Percentiles rank a stretch among this genome's conserved stretches.
Conservation (phyloP, 495 filamentous ascomycete genomes). For the Astrocystis sublimbata region DNA sequence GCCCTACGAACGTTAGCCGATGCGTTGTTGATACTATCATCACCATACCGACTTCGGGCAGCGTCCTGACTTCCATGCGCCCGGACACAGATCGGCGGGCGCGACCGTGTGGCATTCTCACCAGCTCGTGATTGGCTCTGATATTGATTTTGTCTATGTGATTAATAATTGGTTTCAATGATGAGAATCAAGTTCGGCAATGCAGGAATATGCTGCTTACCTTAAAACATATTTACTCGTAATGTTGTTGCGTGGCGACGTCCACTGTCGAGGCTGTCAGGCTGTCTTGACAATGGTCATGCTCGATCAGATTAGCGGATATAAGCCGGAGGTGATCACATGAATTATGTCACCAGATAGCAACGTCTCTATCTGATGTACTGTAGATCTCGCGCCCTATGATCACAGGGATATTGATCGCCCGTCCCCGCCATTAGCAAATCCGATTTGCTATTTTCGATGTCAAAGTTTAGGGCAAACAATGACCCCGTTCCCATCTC, state of each 20-base stretch:
- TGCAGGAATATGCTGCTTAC: neutral
- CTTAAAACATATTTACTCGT: neutral
- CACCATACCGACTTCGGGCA: conserved; percentile 9
- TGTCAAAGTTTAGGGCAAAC: neutral
- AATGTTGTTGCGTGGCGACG: neutral
- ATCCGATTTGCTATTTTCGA: neutral
- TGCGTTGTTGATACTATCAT: neutral
- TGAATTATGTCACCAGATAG: neutral
- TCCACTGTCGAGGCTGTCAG: too few species aligned
- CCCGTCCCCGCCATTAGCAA: neutral
- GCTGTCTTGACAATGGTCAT: neutral
- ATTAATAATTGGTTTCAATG: neutral
- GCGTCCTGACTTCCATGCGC: neutral
- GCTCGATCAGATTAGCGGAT: neutral
- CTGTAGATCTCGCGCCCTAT: neutral
- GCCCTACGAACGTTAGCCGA: neutral
- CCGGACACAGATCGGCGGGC: conserved; percentile 9
- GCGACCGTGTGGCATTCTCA: conserved; percentile 1
- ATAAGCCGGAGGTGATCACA: conserved; percentile 2
- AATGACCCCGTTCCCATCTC: too few species aligned
- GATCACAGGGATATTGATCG: neutral
- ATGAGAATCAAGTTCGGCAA: neutral
- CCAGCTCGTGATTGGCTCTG: neutral
- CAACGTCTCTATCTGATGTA: too few species aligned
- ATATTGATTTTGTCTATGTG: neutral